phyloP scores from a whole-genome alignment of 2,329 filamentous ascomycete genomes.

The Botrytis fabae region DNA sequence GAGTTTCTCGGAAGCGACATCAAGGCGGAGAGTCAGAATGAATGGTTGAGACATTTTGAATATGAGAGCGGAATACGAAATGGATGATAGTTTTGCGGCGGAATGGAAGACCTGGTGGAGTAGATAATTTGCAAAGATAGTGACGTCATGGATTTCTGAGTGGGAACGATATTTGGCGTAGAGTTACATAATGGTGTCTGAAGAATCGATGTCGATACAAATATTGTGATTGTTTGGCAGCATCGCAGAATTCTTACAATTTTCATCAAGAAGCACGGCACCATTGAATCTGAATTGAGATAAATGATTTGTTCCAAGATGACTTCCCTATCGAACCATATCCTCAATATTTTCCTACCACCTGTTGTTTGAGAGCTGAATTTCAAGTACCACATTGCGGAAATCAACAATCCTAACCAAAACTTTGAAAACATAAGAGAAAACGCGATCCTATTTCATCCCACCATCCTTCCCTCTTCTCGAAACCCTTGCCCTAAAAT shows the following conservation, averaged over 20 bases:
- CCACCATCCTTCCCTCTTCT: background rate
- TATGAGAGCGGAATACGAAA: background rate
- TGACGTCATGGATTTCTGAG: background rate
- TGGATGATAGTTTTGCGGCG: background rate
- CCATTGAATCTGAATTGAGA: background rate
- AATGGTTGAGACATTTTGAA: constrained; percentile 24
- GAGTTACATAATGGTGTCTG: background rate
- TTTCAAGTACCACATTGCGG: background rate
- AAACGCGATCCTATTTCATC: background rate
- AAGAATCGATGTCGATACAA: background rate
- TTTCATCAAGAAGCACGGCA: background rate
- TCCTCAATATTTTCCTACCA: background rate
- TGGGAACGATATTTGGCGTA: background rate
- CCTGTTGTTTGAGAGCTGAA: background rate
- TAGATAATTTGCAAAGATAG: background rate
- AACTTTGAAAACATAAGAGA: too few species aligned
- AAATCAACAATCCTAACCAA: background rate
- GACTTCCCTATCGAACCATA: background rate
- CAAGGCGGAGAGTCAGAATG: constrained; percentile 23
- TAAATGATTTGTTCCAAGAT: background rate
- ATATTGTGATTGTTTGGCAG: background rate
- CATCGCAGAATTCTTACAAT: background rate
- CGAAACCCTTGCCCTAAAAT: constrained; percentile 33
- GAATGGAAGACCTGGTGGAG: background rate
- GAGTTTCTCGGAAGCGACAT: constrained; percentile 16